phyloP scores from a whole-genome alignment of 768 basidiomycete genomes.

The Megacollybia marginata region DNA sequence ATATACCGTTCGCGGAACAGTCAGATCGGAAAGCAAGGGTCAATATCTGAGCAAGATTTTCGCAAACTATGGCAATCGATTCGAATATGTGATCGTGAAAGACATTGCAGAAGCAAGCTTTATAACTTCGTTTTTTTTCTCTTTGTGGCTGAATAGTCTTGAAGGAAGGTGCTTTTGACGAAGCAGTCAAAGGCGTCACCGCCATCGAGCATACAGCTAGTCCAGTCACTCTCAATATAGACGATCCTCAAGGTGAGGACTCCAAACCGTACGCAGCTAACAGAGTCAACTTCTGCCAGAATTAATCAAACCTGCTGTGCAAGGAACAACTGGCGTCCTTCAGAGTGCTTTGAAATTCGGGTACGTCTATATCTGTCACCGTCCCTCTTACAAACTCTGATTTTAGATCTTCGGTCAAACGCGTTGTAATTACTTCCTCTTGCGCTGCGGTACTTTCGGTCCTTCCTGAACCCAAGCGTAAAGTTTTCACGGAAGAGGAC shows the following conservation, averaged over 20 bases:
- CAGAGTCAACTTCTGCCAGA: background rate
- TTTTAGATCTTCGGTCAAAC: slow-evolving; percentile 41
- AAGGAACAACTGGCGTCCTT: slow-evolving; percentile 29
- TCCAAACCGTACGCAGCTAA: background rate
- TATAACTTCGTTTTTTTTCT: too few species aligned
- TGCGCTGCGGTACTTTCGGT: slow-evolving; percentile 35
- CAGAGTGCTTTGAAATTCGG: slow-evolving; percentile 27
- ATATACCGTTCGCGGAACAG: slow-evolving; percentile 45
- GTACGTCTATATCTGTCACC: slow-evolving; percentile 8
- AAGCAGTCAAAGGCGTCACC: slow-evolving; percentile 30
- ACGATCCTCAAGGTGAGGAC: background rate
- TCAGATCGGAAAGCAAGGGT: slow-evolving; percentile 43
- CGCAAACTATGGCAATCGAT: slow-evolving; percentile 34
- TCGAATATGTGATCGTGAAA: slow-evolving; percentile 45
- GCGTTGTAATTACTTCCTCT: slow-evolving; percentile 66
- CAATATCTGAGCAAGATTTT: slow-evolving; percentile 39
- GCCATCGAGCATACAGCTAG: slow-evolving; percentile 45
- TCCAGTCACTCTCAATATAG: slow-evolving; percentile 33
- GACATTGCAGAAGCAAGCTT: slow-evolving; percentile 42
- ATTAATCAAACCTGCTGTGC: slow-evolving; percentile 15
- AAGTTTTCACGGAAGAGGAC: slow-evolving; percentile 41
- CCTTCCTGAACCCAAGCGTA: slow-evolving; percentile 14
- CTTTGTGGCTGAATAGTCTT: too few species aligned
- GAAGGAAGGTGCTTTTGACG: slow-evolving; percentile 49
- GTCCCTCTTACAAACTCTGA: background rate